These are phyloP conservation scores for Coemansia sp. DNA, from an alignment of 192 early-diverging fungal species.

Conservation along the genomic window DNA sequence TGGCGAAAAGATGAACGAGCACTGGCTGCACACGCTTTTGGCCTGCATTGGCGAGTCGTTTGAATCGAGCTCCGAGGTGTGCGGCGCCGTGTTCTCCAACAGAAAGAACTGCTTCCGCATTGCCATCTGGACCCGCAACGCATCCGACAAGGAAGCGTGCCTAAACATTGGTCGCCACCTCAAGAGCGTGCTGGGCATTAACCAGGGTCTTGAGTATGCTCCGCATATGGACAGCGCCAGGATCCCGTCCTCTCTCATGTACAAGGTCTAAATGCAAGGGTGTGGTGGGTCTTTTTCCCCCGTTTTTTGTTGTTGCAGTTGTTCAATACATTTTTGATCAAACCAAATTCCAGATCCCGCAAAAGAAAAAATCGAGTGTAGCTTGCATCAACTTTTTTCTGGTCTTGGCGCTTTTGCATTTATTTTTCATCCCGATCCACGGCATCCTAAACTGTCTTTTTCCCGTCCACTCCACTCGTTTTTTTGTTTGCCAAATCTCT, in stretches of 20 bases:
- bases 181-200: slow-evolving; percentile 55
- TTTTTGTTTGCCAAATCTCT: neutral
- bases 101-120: slow-evolving; percentile 82
- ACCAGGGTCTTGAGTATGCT: slow-evolving; percentile 57
- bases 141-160: slow-evolving; percentile 36
- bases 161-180: slow-evolving; percentile 58
- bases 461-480: neutral
- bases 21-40: slow-evolving; percentile 86
- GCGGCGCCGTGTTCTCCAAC: slow-evolving; percentile 85
- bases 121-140: slow-evolving; percentile 77
- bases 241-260: slow-evolving; percentile 22
- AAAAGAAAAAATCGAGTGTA: too few relatives aligned
- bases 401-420: too few relatives aligned
- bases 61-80: slow-evolving; percentile 74
- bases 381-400: too few relatives aligned
- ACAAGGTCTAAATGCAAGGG: slow-evolving; percentile 22
- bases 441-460: too few relatives aligned
- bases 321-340: slow-evolving; percentile 5
- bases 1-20: slow-evolving; percentile 72
- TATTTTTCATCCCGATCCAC: too few relatives aligned
- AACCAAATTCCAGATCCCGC: neutral
- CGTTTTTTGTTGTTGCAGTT: neutral
- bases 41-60: slow-evolving; percentile 89
- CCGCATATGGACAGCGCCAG: slow-evolving; percentile 57
- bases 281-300: neutral